phyloP scores from a whole-genome alignment of 768 basidiomycete genomes.

The Leucocoprinus sp. region DNA sequence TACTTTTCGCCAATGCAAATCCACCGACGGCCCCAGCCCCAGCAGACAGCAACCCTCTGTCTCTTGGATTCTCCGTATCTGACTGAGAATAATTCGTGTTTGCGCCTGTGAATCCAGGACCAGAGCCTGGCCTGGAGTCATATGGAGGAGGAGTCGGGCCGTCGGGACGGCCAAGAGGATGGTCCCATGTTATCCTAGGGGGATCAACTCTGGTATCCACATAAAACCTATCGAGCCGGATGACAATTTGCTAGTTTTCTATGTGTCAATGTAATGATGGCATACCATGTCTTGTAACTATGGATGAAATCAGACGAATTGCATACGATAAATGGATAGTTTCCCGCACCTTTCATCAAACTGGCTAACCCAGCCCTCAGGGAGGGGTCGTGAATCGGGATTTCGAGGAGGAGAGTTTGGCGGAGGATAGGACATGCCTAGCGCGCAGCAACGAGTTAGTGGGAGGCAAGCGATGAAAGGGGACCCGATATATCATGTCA shows the following conservation, averaged over 20 bases:
- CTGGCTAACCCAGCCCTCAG: constrained; percentile 61
- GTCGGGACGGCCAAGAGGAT: constrained; percentile 47
- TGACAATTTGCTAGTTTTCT: background rate
- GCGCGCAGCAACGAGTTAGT: constrained; percentile 1
- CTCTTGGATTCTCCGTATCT: background rate
- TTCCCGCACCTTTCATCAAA: constrained; percentile 56
- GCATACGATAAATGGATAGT: constrained; percentile 14
- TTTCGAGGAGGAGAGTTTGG: constrained; percentile 40
- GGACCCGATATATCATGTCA: background rate
- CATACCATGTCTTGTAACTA: constrained; percentile 57
- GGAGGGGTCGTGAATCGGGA: constrained; percentile 55
- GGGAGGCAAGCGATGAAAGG: constrained; percentile 9
- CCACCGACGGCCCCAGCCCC: background rate
- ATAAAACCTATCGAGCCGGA: constrained; percentile 52
- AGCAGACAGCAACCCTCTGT: constrained; percentile 14
- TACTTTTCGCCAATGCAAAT: no score
- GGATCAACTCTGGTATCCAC: constrained; percentile 59
- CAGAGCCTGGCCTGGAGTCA: background rate
- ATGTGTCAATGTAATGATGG: background rate
- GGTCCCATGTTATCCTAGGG: constrained; percentile 60
- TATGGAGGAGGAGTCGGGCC: constrained; percentile 30
- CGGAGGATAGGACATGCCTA: constrained; percentile 11
- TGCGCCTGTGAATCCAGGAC: constrained; percentile 13
- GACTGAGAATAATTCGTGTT: constrained; percentile 8
- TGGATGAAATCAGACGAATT: constrained; percentile 12